phyloP scores from a whole-genome alignment of 208 protist genomes.

The Crithidia expoeki region DNA sequence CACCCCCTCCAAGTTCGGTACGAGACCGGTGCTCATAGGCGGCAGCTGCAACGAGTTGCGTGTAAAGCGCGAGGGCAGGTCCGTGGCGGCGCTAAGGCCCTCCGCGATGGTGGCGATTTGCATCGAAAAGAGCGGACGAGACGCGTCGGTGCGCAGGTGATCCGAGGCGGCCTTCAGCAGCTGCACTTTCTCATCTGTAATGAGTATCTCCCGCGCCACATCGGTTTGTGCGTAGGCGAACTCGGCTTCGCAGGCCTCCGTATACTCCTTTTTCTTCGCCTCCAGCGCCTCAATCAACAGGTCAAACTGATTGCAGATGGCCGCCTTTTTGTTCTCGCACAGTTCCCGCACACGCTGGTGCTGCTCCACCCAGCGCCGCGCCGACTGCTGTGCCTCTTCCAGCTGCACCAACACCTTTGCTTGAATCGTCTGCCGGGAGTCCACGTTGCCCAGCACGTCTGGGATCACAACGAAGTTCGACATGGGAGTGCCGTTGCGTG shows the following conservation, averaged over 20 bases:
- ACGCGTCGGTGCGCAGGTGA: constrained; percentile 60
- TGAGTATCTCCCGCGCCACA: constrained; percentile 76
- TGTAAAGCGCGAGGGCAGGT: constrained; percentile 61
- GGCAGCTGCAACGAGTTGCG: constrained; percentile 52
- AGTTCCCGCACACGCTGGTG: constrained; percentile 77
- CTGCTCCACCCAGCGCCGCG: constrained; percentile 70
- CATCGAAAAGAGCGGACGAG: constrained; percentile 77
- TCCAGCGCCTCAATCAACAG: constrained; percentile 73
- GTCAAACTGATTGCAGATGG: constrained; percentile 80
- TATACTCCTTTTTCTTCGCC: constrained; percentile 71
- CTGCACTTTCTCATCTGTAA: constrained; percentile 76
- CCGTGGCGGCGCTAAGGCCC: constrained; percentile 44
- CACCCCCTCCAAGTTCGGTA: constrained; percentile 71
- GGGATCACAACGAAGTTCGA: constrained; percentile 74
- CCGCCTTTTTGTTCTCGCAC: constrained; percentile 63
- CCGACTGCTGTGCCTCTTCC: constrained; percentile 53
- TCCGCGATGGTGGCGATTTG: constrained; percentile 88
- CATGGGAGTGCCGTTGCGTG: constrained; percentile 36
- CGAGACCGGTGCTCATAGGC: constrained; percentile 42
- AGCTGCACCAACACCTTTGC: constrained; percentile 64
- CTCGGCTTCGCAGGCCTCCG: constrained; percentile 75
- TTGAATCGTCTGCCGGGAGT: constrained; percentile 68
- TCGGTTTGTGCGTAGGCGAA: constrained; percentile 69
- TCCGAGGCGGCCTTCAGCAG: constrained; percentile 70
- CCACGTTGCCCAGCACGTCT: constrained; percentile 63